Base-by-base conservation (phyloP, 331 rosid species). In the Phaseolus coccineus region DNA sequence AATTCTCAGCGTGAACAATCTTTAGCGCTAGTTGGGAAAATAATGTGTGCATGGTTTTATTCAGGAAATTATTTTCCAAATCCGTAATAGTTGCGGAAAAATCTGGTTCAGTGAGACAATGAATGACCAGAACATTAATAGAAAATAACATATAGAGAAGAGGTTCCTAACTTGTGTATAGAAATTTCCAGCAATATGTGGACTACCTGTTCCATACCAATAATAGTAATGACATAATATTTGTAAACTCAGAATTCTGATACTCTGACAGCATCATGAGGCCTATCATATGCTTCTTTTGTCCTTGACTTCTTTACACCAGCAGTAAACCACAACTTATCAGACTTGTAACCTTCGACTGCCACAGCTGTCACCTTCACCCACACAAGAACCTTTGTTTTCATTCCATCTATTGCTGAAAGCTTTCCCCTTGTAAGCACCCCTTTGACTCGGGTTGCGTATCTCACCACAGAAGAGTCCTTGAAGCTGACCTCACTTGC, bases 351-450 rank as follows among this genome's bases (percentile, higher is more conserved):
- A 81, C 93, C 90, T 48, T 94, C 97, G 19, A 94, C 84, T n/a
- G 87, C 71, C 77, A 92, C 95, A 59, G 77, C 79, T 50, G 97
- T 92, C 62, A 94, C 90, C 86, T 89, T 94, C 47, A 89, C 98
- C 98, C 97, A 94, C 12, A 92, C 97, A 2, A 92, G 85, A 47
- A 87, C 97, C 84, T 92, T 92, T 0, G 97, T 94, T 85, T 94
- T 94, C 97, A 92, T 88, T 81, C 98, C 98, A 69, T 92, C 98
- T 46, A 94, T 86, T 3, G 88, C 83, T 0, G 89, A 84, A 51
- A 94, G 92, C 87, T 89, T 90, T 61, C 98, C 98, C 82, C 90
- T 89, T 25, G 87, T 82, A 47, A 94, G 91, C 81, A 84, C 85
- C 9, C 83, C 97, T 86, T 89, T 92, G 22, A 92, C 95, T 15